These are phyloP conservation scores for Trichomonascus vanleenenianus DNA, from an alignment of 805 yeast genomes.

Conservation along the genomic window DNA sequence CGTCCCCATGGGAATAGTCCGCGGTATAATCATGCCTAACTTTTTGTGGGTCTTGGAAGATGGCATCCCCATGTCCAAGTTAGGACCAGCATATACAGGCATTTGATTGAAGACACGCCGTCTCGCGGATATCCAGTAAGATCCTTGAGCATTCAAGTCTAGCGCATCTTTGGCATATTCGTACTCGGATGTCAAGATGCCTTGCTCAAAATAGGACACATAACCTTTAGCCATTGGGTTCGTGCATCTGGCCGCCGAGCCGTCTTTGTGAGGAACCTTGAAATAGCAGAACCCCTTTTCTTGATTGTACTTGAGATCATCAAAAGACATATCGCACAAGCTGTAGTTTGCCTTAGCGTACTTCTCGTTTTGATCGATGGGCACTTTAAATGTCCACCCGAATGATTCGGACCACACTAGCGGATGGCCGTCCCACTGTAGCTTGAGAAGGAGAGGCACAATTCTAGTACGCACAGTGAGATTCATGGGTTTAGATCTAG, in stretches of 20 bases:
- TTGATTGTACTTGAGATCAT: slow-evolving; percentile 18
- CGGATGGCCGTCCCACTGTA: slow-evolving; percentile 83
- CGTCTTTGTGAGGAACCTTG: slow-evolving; percentile 85
- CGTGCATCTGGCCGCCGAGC: slow-evolving; percentile 65
- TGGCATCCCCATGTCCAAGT: slow-evolving; percentile 18
- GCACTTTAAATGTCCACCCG: slow-evolving; percentile 88
- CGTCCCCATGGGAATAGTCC: slow-evolving; percentile 89
- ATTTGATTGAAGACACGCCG: slow-evolving; percentile 79
- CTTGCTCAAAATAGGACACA: slow-evolving; percentile 62
- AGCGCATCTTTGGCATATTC: slow-evolving; percentile 71
- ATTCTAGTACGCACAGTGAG: slow-evolving; percentile 66
- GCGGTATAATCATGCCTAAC: slow-evolving; percentile 76
- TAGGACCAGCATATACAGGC: slow-evolving; percentile 50
- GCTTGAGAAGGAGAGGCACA: slow-evolving; percentile 65
- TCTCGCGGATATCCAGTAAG: slow-evolving; percentile 91
- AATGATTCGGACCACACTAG: slow-evolving; percentile 65
- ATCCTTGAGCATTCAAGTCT: slow-evolving; percentile 65
- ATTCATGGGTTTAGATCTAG: slow-evolving; percentile 38
- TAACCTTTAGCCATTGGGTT: slow-evolving; percentile 72
- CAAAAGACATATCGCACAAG: slow-evolving; percentile 17
- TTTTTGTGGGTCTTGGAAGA: slow-evolving; percentile 7
- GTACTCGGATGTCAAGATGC: slow-evolving; percentile 60
- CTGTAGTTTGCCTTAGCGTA: slow-evolving; percentile 33
- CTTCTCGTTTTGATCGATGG: slow-evolving; percentile 16
- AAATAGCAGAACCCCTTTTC: slow-evolving; percentile 35